These are phyloP conservation scores for Malus hybrid DNA, from an alignment of 331 rosid species.

Conservation along the genomic window DNA sequence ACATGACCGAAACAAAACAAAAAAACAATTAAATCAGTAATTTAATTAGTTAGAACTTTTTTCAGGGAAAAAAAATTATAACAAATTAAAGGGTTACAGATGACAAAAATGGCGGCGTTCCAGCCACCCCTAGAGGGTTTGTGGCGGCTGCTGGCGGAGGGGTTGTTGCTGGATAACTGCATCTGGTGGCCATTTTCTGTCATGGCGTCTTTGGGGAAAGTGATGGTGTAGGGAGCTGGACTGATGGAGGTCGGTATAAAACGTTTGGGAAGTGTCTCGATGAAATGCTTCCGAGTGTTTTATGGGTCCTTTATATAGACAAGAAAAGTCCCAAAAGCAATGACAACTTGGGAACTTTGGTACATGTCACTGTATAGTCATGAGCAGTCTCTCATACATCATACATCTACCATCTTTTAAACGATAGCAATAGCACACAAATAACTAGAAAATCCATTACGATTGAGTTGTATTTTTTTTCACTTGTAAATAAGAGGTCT, in stretches of 20 bases:
- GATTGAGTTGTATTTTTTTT: no score
- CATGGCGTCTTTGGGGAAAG: background rate
- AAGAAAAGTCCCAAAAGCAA: background rate
- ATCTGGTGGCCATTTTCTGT: background rate
- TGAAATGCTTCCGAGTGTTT: background rate
- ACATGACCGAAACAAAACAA: background rate
- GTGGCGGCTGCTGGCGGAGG: background rate
- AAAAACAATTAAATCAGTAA: background rate
- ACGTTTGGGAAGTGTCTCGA: background rate
- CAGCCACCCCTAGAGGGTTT: constrained; percentile 43
- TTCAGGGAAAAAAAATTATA: background rate
- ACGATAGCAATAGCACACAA: no score
- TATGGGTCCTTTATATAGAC: background rate
- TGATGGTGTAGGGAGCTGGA: background rate
- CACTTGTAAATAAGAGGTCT: no score
- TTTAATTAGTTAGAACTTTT: background rate
- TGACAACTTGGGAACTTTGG: background rate
- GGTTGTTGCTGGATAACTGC: background rate
- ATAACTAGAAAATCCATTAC: no score
- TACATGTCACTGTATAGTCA: no score
- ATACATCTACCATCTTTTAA: no score
- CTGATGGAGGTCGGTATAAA: background rate
- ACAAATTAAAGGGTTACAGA: constrained; percentile 16
- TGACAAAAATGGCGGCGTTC: constrained; percentile 68
- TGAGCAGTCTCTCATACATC: no score